Evolutionary conservation across 495 filamentous ascomycete genomes (phyloP), one percentile per base, ranked within the genome.

Genomic region (Hyaloscypha variabilis): DNA sequence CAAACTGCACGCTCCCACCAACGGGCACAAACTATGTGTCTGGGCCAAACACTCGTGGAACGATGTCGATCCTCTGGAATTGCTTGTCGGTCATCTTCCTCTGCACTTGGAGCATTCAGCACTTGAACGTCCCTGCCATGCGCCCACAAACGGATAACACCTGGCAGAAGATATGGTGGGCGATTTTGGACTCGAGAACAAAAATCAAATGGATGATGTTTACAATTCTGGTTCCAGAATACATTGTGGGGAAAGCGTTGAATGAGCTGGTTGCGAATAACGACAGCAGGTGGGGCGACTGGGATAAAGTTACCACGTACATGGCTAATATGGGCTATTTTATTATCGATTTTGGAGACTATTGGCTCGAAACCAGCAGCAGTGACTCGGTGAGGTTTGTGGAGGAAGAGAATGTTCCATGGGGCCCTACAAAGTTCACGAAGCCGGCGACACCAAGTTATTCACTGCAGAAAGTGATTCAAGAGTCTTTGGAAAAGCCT

Each of bases 311-410:
- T 39, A 75, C 77, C 56, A 69, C 72, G 4, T 78, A 75, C 63
- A 73, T 75, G 58, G 76, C 77, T 25, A 76, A 78, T 49, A 76
- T 78, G 74, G 75, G 77, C 17, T 74, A 75, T 6, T 78, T 78
- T 58, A 36, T 73, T 5, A 11, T 60, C 39, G 57, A 42, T 21
- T 4, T 24, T 24, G 23, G 57, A 24, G 57, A 60, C 25, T 21
- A 59, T 24, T 24, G 56, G 3, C 26, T 17, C 2, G 26, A n/a
- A 3, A 24, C n/a, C 5, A 36, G 13, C 13, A 13, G 6, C 5
- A 6, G 8, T 6, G 39, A 14, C 39, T 11, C 8, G 8, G 39
- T 6, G 39, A 6, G 39, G 19, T 6, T 11, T 42, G 39, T 6
- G 8, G 13, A 14, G 39, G 19, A 3, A 11, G 14, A 14, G 8